Conservation (phyloP, 805 yeast genomes). For the Wickerhamomyces queroliae region DNA sequence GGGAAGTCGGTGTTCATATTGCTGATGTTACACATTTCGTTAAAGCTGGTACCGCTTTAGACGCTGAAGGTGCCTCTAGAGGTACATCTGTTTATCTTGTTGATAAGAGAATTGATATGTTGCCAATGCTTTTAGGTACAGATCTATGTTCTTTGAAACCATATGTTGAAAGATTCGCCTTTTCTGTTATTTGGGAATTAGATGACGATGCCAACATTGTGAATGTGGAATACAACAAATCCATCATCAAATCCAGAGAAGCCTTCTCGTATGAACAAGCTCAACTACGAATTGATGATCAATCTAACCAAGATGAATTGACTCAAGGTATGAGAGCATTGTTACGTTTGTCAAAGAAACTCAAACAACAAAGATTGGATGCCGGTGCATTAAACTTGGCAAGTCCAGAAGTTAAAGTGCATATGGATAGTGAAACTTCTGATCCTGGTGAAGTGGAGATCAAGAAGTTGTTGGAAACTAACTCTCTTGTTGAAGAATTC, state of each 20-base stretch:
- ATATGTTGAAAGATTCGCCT: slow-evolving; percentile 92
- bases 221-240: slow-evolving; percentile 72
- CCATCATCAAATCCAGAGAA: slow-evolving; percentile 84
- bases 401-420: slow-evolving; percentile 96
- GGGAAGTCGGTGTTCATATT: slow-evolving; percentile 97
- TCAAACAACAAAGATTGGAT: slow-evolving; percentile 80
- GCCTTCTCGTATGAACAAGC: slow-evolving; percentile 96
- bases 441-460: slow-evolving; percentile 96
- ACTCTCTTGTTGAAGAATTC: slow-evolving; percentile 95
- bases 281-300: slow-evolving; percentile 84
- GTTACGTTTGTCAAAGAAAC: slow-evolving; percentile 69
- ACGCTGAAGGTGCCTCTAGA: slow-evolving; percentile 93
- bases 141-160: slow-evolving; percentile 94
- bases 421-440: slow-evolving; percentile 93
- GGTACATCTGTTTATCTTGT: slow-evolving; percentile 97
- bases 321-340: slow-evolving; percentile 87
- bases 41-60: slow-evolving; percentile 85
- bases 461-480: slow-evolving; percentile 81
- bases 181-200: slow-evolving; percentile 93
- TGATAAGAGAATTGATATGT: slow-evolving; percentile 97
- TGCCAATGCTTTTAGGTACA: slow-evolving; percentile 92
- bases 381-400: slow-evolving; percentile 97
- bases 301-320: slow-evolving; percentile 67
- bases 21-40: slow-evolving; percentile 99
- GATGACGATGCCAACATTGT: slow-evolving; percentile 83